A percentile compares a stretch with the other conserved stretches of the same genome.
Evolutionary conservation across 169 alveolate species (phyloP).

Genomic region (Cryptosporidium sp.): DNA sequence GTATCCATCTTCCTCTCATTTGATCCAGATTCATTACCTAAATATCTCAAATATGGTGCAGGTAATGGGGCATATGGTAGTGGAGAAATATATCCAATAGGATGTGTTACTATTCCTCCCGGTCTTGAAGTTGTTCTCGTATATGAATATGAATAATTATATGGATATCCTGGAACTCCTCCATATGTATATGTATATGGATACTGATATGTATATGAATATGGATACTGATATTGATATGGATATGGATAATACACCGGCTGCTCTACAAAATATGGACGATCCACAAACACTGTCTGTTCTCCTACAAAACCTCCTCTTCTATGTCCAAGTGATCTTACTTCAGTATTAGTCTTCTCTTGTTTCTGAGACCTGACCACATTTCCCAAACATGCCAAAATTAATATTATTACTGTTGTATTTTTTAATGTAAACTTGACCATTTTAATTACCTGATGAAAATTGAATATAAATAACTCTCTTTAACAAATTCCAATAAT

Average conservation of each 20-base stretch:
- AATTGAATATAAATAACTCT: not conserved
- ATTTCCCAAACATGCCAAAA: slow-evolving; percentile 15
- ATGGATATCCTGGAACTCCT: slow-evolving; percentile 5
- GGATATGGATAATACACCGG: slow-evolving; percentile 42
- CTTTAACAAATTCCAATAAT: not conserved
- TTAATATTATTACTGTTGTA: not conserved
- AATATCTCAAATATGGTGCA: slow-evolving; percentile 60
- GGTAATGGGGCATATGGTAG: slow-evolving; percentile 36
- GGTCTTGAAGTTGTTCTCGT: slow-evolving; percentile 71
- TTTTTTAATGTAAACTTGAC: slow-evolving; percentile 10
- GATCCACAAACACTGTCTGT: slow-evolving; percentile 31
- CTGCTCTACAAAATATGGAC: slow-evolving; percentile 21
- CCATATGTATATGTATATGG: slow-evolving; percentile 50
- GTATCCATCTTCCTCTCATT: not conserved
- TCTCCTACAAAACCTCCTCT: slow-evolving; percentile 31
- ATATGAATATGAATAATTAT: slow-evolving; percentile 59
- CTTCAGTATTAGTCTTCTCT: slow-evolving; percentile 1
- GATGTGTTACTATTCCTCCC: not conserved
- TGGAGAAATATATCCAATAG: not conserved
- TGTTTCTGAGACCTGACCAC: not conserved
- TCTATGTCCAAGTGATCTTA: slow-evolving; percentile 69
- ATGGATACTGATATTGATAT: slow-evolving; percentile 40
- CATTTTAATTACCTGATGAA: not conserved
- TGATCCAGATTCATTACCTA: slow-evolving; percentile 1
- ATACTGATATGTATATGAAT: slow-evolving; percentile 12